Evolutionary conservation across 2,329 filamentous ascomycete genomes (phyloP), one percentile per base, ranked within the genome.

Genomic region (Neurospora crassa): DNA sequence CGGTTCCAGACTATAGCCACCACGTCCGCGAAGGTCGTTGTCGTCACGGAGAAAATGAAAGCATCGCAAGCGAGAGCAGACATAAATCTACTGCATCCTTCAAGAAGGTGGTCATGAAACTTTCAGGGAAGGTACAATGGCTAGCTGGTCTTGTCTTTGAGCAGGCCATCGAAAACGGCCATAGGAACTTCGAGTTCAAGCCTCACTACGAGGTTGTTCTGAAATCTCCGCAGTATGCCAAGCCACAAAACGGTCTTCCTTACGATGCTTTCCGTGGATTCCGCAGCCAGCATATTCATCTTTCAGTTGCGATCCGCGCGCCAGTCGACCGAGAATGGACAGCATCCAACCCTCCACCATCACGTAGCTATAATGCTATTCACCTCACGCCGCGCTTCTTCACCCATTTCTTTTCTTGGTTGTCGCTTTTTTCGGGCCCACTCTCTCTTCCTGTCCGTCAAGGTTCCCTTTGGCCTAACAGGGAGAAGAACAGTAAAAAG

Each of bases 181-280:
- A 86, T 70, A 88, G 96, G 71, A 94, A 90, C 29, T 98, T 97
- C 79, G 86, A 93, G 14, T 99, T 98, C 82, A 92, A 88, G 75
- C 94, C 94, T 29, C 96, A 99, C 79, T 99, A 98, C 79, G 89
- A 97, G 70, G 90, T 99, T 47, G 87, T 96, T 2, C 84, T 98
- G 63, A 96, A 92, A 78, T 90, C 94, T 74, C 93, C 95, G 0
- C 86, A 90, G 68, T 90, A 90, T 79, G 90, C 93, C 18, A 90
- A 90, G 76, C 78, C 87, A 20, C 80, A 85, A 73, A 83, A 83
- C 68, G 81, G 82, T 20, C 75, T 83, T 68, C 84, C 86, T 3
- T 98, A 98, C 76, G 96, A 99, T 82, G 95, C 96, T n/a, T 96
- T 96, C 84, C 88, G 89, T 73, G 95, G 93, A n/a, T 99, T 99